Evolutionary conservation across 768 basidiomycete genomes (phyloP), one percentile per base, ranked within the genome.

Genomic region (Naganishia kalamii): DNA sequence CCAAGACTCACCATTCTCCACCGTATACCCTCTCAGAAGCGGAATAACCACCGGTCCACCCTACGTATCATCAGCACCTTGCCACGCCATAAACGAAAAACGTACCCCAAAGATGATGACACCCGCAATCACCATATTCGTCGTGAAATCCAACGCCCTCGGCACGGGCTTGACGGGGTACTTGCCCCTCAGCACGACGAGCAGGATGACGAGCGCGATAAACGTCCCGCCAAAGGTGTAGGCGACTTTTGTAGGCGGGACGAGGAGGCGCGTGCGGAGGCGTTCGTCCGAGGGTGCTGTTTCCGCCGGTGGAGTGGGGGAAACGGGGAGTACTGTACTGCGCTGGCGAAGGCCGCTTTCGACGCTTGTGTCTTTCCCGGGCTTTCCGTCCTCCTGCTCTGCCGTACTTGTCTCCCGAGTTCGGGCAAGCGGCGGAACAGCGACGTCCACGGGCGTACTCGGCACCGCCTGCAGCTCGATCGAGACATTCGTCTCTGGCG

Each of bases 11-110:
- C 54, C 54, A 57, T 57, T 57, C 37, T 81, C 79, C 27, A 85
- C 84, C 1, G 81, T 80, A 69, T 85, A 85, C 60, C 80, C 80
- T 30, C 82, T 76, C 17, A 84, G 74, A 6, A 84, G 78, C 12
- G 84, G 84, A 66, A 84, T 82, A 35, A 85, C 84, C 11, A 85
- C 84, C 1, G 84, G 84, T 40, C 84, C 84, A 11, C 43, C 43
- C 19, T 5, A n/a, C 6, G 17, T 17, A 40, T 40, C 37, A 40
- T 8, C 37, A 40, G 37, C 37, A 40, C 37, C 37, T 40, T 40
- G 37, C 8, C 10, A 8, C 8, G 17, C 17, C 10, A 40, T 40
- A 8, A 8, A 8, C 10, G 37, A 40, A 40, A 8, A 8, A 8
- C 17, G 10, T 15, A 84, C 84, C 13, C 70, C 72, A 52, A 74